Evolutionary conservation across 2,329 filamentous ascomycete genomes (phyloP).

Genomic region (Aspergillus sp.): DNA sequence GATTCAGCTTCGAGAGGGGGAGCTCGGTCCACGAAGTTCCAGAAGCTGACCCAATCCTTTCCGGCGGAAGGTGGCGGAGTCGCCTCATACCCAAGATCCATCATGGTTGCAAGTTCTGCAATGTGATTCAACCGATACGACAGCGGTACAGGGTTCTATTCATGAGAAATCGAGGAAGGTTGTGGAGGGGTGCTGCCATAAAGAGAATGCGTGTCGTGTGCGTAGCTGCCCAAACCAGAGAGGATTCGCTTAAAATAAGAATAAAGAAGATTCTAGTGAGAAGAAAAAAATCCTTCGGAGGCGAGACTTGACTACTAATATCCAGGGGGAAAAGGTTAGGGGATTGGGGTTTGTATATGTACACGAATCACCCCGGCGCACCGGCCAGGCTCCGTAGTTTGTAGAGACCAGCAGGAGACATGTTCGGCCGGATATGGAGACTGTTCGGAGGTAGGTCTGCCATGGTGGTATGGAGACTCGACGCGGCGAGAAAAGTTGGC

Average conservation of each 20-base stretch:
- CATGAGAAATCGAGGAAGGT: background rate
- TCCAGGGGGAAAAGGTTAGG: background rate
- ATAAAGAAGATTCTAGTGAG: background rate
- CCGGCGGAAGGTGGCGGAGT: conserved; percentile 8
- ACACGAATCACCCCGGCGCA: conserved; percentile 5
- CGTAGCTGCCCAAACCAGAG: conserved; percentile 5
- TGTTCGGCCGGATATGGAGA: conserved; percentile 17
- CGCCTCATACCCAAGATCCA: conserved; percentile 11
- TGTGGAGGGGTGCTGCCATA: background rate
- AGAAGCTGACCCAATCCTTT: conserved; percentile 14
- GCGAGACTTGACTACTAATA: background rate
- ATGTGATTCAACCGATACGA: background rate
- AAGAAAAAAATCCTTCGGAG: background rate
- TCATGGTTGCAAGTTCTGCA: background rate
- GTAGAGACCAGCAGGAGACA: conserved; percentile 1
- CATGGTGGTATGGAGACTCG: conserved; percentile 2
- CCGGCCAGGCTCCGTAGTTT: background rate
- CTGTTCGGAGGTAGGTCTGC: conserved; percentile 8
- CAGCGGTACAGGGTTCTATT: background rate
- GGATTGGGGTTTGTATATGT: conserved; percentile 3
- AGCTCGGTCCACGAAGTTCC: conserved; percentile 1
- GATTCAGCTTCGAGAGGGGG: conserved; percentile 1
- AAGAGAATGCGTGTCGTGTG: conserved; percentile 1
- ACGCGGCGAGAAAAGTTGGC: conserved; percentile 5
- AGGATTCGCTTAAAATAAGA: background rate